Evolutionary conservation across 306 rosid genomes (phyloP).

Genomic region (Corylus heterophylla): DNA sequence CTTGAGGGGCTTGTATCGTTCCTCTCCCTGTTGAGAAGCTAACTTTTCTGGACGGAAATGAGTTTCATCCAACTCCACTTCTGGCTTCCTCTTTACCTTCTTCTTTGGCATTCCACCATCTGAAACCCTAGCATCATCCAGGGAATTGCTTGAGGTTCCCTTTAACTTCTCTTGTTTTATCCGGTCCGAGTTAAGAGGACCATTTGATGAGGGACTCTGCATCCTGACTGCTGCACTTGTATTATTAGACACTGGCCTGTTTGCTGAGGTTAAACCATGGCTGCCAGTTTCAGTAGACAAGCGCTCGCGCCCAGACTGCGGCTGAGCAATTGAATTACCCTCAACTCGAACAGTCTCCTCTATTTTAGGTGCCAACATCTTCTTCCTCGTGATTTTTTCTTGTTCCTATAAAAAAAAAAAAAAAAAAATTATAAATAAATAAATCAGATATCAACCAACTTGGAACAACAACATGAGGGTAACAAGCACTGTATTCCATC

Average conservation of each 20-base stretch:
- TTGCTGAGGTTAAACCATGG: slow-evolving; percentile 43
- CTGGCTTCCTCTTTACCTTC: slow-evolving; percentile 82
- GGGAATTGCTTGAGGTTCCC: slow-evolving; percentile 58
- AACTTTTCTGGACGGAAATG: slow-evolving; percentile 58
- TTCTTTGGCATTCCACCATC: slow-evolving; percentile 65
- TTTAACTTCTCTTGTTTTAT: slow-evolving; percentile 67
- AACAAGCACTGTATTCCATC: not conserved
- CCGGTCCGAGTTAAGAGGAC: slow-evolving; percentile 34
- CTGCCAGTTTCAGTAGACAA: slow-evolving; percentile 53
- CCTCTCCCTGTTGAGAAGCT: slow-evolving; percentile 65
- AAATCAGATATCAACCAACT: slow-evolving; percentile 5
- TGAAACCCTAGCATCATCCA: slow-evolving; percentile 56
- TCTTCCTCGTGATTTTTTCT: slow-evolving; percentile 80
- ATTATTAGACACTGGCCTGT: slow-evolving; percentile 46
- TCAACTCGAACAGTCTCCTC: slow-evolving; percentile 64
- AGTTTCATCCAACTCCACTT: slow-evolving; percentile 58
- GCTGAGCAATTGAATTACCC: slow-evolving; percentile 44
- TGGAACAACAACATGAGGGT: not conserved
- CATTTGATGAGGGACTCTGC: slow-evolving; percentile 55
- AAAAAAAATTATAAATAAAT: slow-evolving; percentile 19
- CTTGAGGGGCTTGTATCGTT: slow-evolving; percentile 58
- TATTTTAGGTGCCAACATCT: slow-evolving; percentile 53
- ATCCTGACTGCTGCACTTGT: slow-evolving; percentile 42
- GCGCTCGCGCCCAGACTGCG: slow-evolving; percentile 59
- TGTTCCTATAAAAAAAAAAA: slow-evolving; percentile 55